Evolutionary conservation across 202 grass and related monocot species (phyloP).

Genomic region (Cymbopogon flexuosus): DNA sequence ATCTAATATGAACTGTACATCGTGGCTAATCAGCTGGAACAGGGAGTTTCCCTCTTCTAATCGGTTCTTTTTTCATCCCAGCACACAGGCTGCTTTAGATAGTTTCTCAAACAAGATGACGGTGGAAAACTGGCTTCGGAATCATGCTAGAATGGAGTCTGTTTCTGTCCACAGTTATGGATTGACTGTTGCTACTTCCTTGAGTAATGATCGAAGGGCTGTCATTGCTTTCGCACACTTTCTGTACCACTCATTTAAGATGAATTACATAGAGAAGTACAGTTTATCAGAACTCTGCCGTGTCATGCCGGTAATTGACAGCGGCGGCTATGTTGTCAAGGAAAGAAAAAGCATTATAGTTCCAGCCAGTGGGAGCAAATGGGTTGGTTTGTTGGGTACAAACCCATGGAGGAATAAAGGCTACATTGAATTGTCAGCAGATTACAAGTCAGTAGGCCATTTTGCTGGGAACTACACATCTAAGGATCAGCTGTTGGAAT

Average conservation of each 20-base stretch:
- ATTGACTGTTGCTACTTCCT: conserved; percentile 9
- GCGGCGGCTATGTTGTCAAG: conserved; percentile 25
- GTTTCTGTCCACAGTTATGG: conserved; percentile 35
- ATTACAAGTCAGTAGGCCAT: conserved; percentile 35
- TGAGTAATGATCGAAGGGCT: conserved; percentile 23
- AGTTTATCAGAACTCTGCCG: conserved; percentile 1
- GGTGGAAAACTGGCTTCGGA: conserved; percentile 44
- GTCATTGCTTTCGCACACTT: conserved; percentile 56
- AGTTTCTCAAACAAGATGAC: not conserved
- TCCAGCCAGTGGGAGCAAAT: conserved; percentile 68
- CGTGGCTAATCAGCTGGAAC: conserved; percentile 64
- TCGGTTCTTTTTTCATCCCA: conserved; percentile 33
- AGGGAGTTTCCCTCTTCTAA: conserved; percentile 39
- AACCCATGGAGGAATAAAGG: conserved; percentile 51
- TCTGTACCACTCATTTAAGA: conserved; percentile 59
- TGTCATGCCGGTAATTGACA: conserved; percentile 51
- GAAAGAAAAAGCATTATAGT: conserved; percentile 37
- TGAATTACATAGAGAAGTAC: conserved; percentile 7
- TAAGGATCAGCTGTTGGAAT: conserved; percentile 30
- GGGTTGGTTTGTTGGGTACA: conserved; percentile 49
- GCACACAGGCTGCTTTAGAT: conserved; percentile 43
- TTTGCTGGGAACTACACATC: conserved; percentile 40
- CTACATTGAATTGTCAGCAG: conserved; percentile 47
- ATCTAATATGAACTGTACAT: not conserved
- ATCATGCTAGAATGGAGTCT: conserved; percentile 32